Evolutionary conservation across 2,329 filamentous ascomycete genomes (phyloP), one percentile per base, ranked within the genome.

Genomic region (Diplocarpon mali): DNA sequence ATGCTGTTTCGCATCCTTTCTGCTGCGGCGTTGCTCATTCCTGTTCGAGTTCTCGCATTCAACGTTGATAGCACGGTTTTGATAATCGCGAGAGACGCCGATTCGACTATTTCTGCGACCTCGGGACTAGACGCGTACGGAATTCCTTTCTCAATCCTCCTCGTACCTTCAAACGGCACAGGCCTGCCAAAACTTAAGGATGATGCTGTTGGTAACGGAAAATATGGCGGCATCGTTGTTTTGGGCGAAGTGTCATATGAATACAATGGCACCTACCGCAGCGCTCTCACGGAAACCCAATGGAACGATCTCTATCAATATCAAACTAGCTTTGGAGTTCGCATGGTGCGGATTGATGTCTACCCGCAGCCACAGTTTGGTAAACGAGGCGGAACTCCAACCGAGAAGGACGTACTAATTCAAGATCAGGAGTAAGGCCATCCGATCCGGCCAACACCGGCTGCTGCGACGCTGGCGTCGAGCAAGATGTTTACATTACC

Each of bases 301-400:
- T 78, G 72, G 73, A 65, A 68, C 29, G 57, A 67, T 35, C 60
- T 80, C 1, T 76, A 73, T 53, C 64, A 66, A 35, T 80, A 80
- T 54, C 76, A 80, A 60, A 65, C 65, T 1, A 61, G 63, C 20
- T 80, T 76, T 51, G 71, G 73, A 29, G 71, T 76, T n/a, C 68
- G 76, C 15, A 73, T 80, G 72, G 72, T 78, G 15, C 71, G 76
- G 42, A 62, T 76, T 16, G 74, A 78, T 56, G 73, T 73, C 9
- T 42, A 36, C 15, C 40, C 40, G 28, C 8, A 35, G 32, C 31
- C n/a, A n/a, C 32, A 42, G 30, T 42, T 42, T 15, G 40, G 40
- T 42, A 30, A 9, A 14, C 12, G 7, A 10, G 3, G 1, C 12
- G 30, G 15, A 14, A 2, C 15, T 20, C 2, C 2, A 10, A 24